Percentiles rank a stretch among this genome's conserved stretches.
Evolutionary conservation across 345 rosid species (phyloP).

Genomic region (Salix koriyanagi): DNA sequence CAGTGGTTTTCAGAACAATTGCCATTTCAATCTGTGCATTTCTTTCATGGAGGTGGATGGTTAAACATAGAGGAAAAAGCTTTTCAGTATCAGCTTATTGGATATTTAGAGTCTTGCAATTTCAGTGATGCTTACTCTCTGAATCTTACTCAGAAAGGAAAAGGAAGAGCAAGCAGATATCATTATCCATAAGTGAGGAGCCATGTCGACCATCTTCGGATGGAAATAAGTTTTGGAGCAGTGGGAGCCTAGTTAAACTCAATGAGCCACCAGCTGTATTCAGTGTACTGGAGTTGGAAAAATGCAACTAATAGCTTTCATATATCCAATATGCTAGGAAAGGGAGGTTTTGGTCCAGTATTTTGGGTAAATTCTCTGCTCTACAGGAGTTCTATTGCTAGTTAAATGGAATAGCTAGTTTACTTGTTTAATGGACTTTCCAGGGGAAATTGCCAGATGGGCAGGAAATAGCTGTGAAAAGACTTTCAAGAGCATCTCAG

Average conservation of each 20-base stretch:
- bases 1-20: slow-evolving; percentile 7
- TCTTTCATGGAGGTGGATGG: slow-evolving; percentile 7
- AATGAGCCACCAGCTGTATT: slow-evolving; percentile 22
- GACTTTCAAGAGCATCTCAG: slow-evolving; percentile 24
- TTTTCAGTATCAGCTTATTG: neutral
- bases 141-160: neutral
- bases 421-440: neutral
- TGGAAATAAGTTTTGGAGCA: neutral
- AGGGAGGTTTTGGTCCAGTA: slow-evolving; percentile 44
- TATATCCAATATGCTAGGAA: slow-evolving; percentile 25
- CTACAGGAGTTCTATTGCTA: too few species aligned
- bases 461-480: slow-evolving; percentile 37
- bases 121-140: neutral
- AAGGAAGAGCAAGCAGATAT: neutral
- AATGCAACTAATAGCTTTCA: slow-evolving; percentile 29
- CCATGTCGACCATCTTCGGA: neutral
- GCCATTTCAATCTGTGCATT: neutral
- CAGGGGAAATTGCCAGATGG: slow-evolving; percentile 27
- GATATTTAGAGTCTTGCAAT: neutral
- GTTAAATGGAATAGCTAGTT: neutral
- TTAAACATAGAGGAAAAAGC: slow-evolving; percentile 17
- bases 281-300: slow-evolving; percentile 18
- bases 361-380: slow-evolving; percentile 28
- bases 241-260: neutral
- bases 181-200: neutral